These are phyloP conservation scores for Flaveria linearis DNA, from an alignment of 129 eudicot genomes.

Conservation along the genomic window DNA sequence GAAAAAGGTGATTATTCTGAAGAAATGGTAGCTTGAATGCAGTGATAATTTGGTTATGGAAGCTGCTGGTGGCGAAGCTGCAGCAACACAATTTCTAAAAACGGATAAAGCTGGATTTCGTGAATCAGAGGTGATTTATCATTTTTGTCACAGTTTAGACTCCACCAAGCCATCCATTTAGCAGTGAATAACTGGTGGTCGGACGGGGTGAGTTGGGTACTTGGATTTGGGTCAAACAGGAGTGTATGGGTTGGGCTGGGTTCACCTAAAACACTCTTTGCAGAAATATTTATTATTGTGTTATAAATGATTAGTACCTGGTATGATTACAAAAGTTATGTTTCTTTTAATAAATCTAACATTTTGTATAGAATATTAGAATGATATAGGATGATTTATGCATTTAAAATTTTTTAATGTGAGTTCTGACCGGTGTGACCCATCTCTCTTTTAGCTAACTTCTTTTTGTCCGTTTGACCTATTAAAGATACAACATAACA, in stretches of 20 bases:
- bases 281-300: background rate
- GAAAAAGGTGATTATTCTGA: slow-evolving; percentile 13
- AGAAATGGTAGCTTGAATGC: slow-evolving; percentile 32
- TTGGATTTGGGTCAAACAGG: too few relatives aligned
- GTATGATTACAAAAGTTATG: background rate
- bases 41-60: slow-evolving; percentile 90
- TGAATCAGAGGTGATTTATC: slow-evolving; percentile 70
- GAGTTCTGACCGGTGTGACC: background rate
- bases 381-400: background rate
- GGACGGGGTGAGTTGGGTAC: background rate
- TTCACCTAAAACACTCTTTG: slow-evolving; percentile 1
- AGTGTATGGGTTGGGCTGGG: background rate
- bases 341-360: background rate
- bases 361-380: background rate
- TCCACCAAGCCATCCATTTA: too few relatives aligned
- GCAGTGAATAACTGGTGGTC: background rate
- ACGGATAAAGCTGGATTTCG: slow-evolving; percentile 68
- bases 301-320: slow-evolving; percentile 8
- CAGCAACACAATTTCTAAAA: slow-evolving; percentile 55
- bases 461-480: background rate
- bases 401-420: background rate
- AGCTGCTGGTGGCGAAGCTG: slow-evolving; percentile 78
- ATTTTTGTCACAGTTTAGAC: background rate
- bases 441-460: slow-evolving; percentile 2
- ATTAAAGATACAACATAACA: background rate